Evolutionary conservation across 2,329 filamentous ascomycete genomes (phyloP).

Genomic region (Colletotrichum melonis): DNA sequence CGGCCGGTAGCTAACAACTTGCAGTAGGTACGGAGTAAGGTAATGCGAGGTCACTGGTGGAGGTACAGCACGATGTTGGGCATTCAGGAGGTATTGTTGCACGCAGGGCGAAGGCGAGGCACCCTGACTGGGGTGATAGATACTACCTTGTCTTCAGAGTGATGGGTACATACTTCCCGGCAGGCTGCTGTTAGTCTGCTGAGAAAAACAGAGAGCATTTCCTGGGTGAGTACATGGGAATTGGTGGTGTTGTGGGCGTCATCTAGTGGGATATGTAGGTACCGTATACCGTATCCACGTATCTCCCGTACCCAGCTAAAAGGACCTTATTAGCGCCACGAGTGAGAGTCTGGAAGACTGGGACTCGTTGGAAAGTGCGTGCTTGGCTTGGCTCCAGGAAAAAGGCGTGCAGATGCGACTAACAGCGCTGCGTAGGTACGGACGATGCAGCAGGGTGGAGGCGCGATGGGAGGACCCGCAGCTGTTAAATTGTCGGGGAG

Average conservation of each 20-base stretch:
- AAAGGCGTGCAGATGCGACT: neutral
- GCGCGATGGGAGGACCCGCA: slow-evolving; percentile 11
- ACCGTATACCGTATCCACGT: slow-evolving; percentile 9
- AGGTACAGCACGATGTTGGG: neutral
- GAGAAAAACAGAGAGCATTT: neutral
- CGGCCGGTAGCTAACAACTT: slow-evolving; percentile 21
- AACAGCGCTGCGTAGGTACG: neutral
- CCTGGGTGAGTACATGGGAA: neutral
- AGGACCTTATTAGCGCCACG: too few relatives aligned
- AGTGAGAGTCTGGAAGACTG: too few relatives aligned
- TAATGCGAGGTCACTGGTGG: neutral
- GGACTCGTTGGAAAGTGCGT: neutral
- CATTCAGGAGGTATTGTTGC: neutral
- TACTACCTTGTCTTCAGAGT: neutral
- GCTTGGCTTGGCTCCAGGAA: neutral
- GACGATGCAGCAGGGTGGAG: neutral
- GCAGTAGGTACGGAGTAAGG: neutral
- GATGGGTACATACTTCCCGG: neutral
- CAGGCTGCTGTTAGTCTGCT: neutral
- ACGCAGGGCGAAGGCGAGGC: neutral
- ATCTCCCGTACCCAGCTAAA: too few relatives aligned
- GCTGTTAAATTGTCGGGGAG: slow-evolving; percentile 18
- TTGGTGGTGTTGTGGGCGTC: neutral
- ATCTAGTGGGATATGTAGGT: slow-evolving; percentile 20
- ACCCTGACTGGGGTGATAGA: too few relatives aligned